A percentile compares a stretch with the other conserved stretches of the same genome.
phyloP scores from a whole-genome alignment of 495 filamentous ascomycete species.

The Pseudotulostoma volvatum region DNA sequence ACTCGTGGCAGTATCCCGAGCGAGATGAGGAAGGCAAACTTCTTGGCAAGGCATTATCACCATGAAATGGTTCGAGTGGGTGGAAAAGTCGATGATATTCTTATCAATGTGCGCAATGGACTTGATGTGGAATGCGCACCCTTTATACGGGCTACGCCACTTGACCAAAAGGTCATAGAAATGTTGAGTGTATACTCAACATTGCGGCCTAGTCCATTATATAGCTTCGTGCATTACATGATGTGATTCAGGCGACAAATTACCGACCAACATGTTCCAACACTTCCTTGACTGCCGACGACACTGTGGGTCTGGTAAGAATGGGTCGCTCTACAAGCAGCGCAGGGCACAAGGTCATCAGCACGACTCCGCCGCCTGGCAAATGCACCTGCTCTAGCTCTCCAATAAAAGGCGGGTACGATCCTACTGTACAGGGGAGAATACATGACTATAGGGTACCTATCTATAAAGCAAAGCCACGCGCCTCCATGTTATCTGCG shows the following conservation, averaged over 20 bases:
- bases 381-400: constrained; percentile 23
- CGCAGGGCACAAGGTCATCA: constrained; percentile 6
- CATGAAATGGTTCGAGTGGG: constrained; percentile 15
- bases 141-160: too few relatives aligned
- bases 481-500: constrained; percentile 16
- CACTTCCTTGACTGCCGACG: not conserved
- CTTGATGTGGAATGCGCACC: too few relatives aligned
- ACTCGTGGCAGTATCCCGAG: constrained; percentile 8
- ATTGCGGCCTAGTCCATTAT: too few relatives aligned
- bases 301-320: not conserved
- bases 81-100: constrained; percentile 14
- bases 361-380: constrained; percentile 14
- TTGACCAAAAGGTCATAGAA: too few relatives aligned
- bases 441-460: constrained; percentile 25
- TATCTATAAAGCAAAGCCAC: constrained; percentile 27
- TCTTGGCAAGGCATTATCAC: constrained; percentile 18
- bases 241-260: constrained; percentile 3
- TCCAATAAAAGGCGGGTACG: constrained; percentile 10
- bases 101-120: constrained; percentile 15
- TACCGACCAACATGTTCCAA: not conserved
- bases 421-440: constrained; percentile 12
- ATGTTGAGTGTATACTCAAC: too few relatives aligned
- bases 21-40: constrained; percentile 7
- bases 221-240: too few relatives aligned
- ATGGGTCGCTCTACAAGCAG: not conserved